Percentiles rank a stretch among this genome's conserved stretches.
phyloP scores from a whole-genome alignment of 208 protist species.

The Trypanosomatidae sp. region DNA sequence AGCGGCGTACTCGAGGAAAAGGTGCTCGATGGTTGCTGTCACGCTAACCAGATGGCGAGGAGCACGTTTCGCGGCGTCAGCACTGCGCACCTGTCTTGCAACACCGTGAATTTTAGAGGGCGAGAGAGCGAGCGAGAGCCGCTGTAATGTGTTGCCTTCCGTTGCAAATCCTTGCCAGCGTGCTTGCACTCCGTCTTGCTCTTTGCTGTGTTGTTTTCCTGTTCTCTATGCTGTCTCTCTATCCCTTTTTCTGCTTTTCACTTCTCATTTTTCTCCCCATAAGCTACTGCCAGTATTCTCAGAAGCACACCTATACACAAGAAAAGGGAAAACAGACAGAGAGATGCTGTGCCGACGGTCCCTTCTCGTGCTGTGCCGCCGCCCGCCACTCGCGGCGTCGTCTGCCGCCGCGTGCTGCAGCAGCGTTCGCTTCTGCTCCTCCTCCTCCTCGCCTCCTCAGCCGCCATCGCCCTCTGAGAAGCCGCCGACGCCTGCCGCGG shows the following conservation, averaged over 20 bases:
- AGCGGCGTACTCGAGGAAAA: too few relatives aligned
- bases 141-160: neutral
- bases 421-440: conserved; percentile 26
- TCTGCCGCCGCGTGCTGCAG: neutral
- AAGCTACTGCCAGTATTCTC: too few relatives aligned
- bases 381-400: neutral
- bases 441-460: neutral
- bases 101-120: neutral
- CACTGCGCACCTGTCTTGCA: too few relatives aligned
- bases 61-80: too few relatives aligned
- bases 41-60: too few relatives aligned
- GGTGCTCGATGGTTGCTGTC: too few relatives aligned
- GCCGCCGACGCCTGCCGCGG: neutral
- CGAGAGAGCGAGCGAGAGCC: neutral
- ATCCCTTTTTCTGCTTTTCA: too few relatives aligned
- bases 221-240: neutral
- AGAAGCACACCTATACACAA: too few relatives aligned
- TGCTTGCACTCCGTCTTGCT: too few relatives aligned
- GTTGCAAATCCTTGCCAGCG: too few relatives aligned
- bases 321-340: neutral
- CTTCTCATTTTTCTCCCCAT: too few relatives aligned
- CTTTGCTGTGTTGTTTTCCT: neutral
- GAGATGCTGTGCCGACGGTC: conserved; percentile 18
- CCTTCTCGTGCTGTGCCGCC: conserved; percentile 8
- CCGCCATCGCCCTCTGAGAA: conserved; percentile 5